These are phyloP conservation scores for Nigrospora sphaerica DNA, from an alignment of 2,329 filamentous ascomycete species.

Conservation along the genomic window DNA sequence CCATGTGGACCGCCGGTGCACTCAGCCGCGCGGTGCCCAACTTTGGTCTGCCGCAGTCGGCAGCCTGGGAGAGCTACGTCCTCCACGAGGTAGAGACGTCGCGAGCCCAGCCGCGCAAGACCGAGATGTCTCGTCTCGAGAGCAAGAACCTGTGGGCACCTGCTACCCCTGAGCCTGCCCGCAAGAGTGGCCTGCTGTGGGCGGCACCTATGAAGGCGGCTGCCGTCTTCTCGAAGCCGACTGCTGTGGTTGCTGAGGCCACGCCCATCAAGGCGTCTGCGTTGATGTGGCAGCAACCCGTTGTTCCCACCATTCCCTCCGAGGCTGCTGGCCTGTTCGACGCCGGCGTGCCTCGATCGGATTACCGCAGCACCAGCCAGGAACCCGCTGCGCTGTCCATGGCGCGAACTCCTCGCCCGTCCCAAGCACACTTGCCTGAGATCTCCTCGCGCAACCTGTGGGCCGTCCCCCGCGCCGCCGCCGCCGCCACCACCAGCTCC, in stretches of 20 bases:
- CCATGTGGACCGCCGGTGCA: not conserved
- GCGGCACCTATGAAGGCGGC: not conserved
- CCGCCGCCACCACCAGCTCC: too few species aligned
- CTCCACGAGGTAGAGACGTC: conserved; percentile 13
- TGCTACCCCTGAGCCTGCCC: not conserved
- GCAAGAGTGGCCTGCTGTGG: conserved; percentile 1
- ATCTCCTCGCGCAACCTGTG: conserved; percentile 28
- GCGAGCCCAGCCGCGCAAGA: conserved; percentile 20
- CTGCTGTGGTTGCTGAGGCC: not conserved
- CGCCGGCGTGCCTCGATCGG: conserved; percentile 8
- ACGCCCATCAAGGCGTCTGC: not conserved
- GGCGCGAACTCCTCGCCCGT: conserved; percentile 8
- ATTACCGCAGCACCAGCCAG: conserved; percentile 11
- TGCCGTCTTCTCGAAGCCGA: not conserved
- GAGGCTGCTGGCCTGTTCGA: conserved; percentile 11
- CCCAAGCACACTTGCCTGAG: conserved; percentile 14
- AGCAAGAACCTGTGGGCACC: conserved; percentile 28
- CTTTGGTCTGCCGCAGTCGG: conserved; percentile 25
- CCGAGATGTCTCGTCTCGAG: conserved; percentile 23
- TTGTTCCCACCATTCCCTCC: not conserved
- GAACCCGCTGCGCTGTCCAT: conserved; percentile 10
- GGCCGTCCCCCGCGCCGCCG: conserved; percentile 9
- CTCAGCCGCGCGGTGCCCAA: not conserved
- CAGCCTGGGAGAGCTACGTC: conserved; percentile 28
- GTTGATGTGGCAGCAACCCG: conserved; percentile 10